phyloP scores from a whole-genome alignment of 1,139 yeast species.

The Casaregolazyma suthepensis region DNA sequence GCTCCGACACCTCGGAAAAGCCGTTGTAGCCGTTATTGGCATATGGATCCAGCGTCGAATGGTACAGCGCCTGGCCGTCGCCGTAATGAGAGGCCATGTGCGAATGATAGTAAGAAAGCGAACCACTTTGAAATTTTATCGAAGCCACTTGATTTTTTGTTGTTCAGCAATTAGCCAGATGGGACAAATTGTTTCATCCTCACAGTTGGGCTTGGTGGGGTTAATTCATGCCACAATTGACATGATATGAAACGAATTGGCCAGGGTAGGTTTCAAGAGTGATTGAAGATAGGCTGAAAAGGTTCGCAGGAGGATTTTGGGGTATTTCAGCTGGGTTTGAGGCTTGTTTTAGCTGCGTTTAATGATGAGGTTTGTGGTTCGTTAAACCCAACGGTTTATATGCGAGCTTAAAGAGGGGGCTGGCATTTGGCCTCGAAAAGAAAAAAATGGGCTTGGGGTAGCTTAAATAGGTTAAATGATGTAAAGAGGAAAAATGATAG shows the following conservation, averaged over 20 bases:
- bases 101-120: not conserved
- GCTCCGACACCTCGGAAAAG: conserved; percentile 12
- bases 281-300: too few relatives aligned
- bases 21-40: conserved; percentile 5
- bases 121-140: too few relatives aligned
- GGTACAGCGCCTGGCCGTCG: not conserved
- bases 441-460: not conserved
- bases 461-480: not conserved
- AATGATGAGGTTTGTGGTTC: too few relatives aligned
- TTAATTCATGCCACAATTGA: not conserved
- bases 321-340: too few relatives aligned
- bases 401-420: too few relatives aligned
- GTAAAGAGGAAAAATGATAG: not conserved
- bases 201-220: not conserved
- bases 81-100: not conserved
- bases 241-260: not conserved
- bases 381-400: too few relatives aligned
- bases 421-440: too few relatives aligned
- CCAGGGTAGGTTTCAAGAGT: not conserved
- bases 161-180: not conserved
- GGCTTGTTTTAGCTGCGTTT: too few relatives aligned
- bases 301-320: too few relatives aligned
- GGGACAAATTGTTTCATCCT: not conserved
- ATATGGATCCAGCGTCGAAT: conserved; percentile 6
- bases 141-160: not conserved